Evolutionary conservation across 2,329 filamentous ascomycete species (phyloP), one percentile per base, ranked within the genome.

Genomic region (Colletotrichum cereale): DNA sequence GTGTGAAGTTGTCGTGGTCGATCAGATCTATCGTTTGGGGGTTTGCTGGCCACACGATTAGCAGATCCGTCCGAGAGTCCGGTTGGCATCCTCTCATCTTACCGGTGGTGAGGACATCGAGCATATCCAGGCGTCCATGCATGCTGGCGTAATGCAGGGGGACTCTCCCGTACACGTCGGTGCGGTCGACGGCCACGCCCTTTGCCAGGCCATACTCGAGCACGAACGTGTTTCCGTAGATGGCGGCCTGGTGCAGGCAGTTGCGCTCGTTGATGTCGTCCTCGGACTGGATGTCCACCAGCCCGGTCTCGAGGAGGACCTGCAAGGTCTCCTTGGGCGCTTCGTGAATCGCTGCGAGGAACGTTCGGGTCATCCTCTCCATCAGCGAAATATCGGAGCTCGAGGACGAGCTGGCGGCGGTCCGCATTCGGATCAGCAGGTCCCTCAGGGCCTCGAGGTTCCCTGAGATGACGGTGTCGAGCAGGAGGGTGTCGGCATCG

Each of bases 241-340:
- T 98, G 0, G 95, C 92, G n/a, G 96, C 94, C 82, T 98, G 96
- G 77, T 99, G 96, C 57, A 99, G 86, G 78, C 95, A 97, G 77
- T 98, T 99, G 50, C 96, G 89, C 83, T 98, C 96, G 77, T 98
- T 99, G 80, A 99, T 98, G 77, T 98, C 95, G 79, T 99, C 96
- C 77, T 97, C 94, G 0, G 95, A 96, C 77, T 94, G 91, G n/a
- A 98, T 88, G 80, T 98, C 92, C 42, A 99, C 93, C 31, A 96
- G 84, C 0, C 90, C 90, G 2, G 95, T 97, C 60, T 93, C 90
- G 34, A 98, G 85, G 34, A 99, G 87, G 7, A 94, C 85, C 70
- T 90, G 88, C 26, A 98, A 85, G 11, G 95, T 91, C 36, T 92
- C 89, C 74, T 92, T 88, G 0, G 95, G 92, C 4, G 93, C 96